Evolutionary conservation across 148 eudicot species (phyloP).

Genomic region (Diospyros lotus): DNA sequence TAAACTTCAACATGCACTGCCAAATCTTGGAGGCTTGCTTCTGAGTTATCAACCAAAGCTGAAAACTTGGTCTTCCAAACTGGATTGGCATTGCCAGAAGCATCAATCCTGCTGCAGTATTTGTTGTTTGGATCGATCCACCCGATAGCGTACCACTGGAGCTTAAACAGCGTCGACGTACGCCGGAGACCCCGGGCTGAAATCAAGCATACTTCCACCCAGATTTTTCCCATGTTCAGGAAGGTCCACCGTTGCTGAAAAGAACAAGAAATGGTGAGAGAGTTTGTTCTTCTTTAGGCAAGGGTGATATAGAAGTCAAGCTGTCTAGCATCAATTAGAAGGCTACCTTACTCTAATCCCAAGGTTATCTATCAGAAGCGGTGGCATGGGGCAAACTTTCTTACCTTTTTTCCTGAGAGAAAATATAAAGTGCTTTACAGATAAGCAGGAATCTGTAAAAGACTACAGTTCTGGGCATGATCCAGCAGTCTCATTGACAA

Average conservation of each 20-base stretch:
- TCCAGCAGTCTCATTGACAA: not conserved
- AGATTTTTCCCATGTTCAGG: slow-evolving; percentile 43
- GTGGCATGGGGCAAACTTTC: slow-evolving; percentile 3
- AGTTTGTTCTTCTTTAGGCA: slow-evolving; percentile 26
- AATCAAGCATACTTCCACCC: slow-evolving; percentile 70
- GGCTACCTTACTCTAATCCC: slow-evolving; percentile 36
- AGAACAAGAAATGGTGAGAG: slow-evolving; percentile 14
- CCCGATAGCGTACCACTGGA: slow-evolving; percentile 79
- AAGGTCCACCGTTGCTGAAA: slow-evolving; percentile 11
- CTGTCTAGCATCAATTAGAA: slow-evolving; percentile 21
- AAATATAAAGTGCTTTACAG: slow-evolving; percentile 20
- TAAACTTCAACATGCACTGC: slow-evolving; percentile 64
- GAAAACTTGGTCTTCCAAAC: slow-evolving; percentile 79
- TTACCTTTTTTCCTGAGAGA: slow-evolving; percentile 6
- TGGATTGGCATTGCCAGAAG: slow-evolving; percentile 64
- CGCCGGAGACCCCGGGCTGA: slow-evolving; percentile 72
- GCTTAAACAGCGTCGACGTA: slow-evolving; percentile 54
- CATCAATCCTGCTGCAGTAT: slow-evolving; percentile 70
- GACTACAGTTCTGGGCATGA: slow-evolving; percentile 26
- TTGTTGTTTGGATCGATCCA: slow-evolving; percentile 76
- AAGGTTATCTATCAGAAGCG: slow-evolving; percentile 5
- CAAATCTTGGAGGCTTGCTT: slow-evolving; percentile 31
- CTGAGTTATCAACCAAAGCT: slow-evolving; percentile 36
- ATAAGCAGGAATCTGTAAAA: slow-evolving; percentile 26
- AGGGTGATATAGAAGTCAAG: slow-evolving; percentile 23